Base-by-base conservation (phyloP, 1,284 basidiomycete genomes). In the Pholiota adiposa region DNA sequence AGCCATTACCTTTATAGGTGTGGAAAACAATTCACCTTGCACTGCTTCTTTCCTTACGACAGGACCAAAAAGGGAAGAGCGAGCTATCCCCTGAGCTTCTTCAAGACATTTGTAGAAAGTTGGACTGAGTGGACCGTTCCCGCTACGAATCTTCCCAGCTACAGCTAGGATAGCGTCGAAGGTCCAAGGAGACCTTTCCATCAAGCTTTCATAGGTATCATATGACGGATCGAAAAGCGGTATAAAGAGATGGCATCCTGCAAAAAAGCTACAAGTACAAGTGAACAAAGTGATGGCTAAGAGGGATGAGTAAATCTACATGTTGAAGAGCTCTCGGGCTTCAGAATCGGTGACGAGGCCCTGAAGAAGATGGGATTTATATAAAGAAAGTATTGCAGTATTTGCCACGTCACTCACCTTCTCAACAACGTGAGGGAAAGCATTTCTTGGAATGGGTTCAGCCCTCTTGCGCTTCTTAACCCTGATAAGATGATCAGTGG, bases 31-130 rank as follows among this genome's bases (percentile, higher is more conserved):
- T 57, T 60, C 56, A 69, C 90, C 91, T 85, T 96, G 94, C 25
- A 97, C 94, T 34, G 94, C 95, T 76, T 97, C 95, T 75, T 97
- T 97, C 69, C 93, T 83, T 18, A 95, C 93, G 31, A 96, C 88
- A 49, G 94, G 94, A 12, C 94, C 93, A 70, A 97, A 97, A 52
- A 97, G 81, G 11, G 94, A 95, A 16, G 92, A 94, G 44, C 94
- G 86, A 38, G 95, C 96, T 64, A 97, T 96, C 46, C 94, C 93
- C 73, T 97, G 94, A 5, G 94, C 94, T 75, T 97, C 94, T 71
- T 96, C 94, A 48, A 97, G 81, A 70, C 92, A 94, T 69, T 88
- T 89, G 77, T 95, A 95, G 75, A 96, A 96, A 0, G 94, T 91
- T 29, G 88, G 81, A 54, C 86, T 89, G 21, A 94, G 85, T 21